Evolutionary conservation across 1,284 basidiomycete species (phyloP).

Genomic region (Cerioporus squamosus): DNA sequence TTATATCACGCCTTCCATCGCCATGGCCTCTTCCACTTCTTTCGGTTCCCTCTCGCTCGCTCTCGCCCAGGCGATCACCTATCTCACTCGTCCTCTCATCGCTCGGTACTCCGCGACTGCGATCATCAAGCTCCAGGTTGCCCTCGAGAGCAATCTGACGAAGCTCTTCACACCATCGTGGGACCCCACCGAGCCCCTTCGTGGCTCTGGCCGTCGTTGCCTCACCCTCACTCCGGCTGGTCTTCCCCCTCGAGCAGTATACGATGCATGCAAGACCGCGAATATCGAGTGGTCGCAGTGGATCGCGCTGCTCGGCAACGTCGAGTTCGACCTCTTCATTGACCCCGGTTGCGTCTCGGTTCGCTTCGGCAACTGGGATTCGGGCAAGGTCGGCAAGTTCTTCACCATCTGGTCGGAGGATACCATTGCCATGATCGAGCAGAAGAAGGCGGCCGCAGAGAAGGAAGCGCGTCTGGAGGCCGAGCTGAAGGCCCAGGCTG

Average conservation of each 20-base stretch:
- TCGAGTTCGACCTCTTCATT: conserved; percentile 77
- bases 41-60: conserved; percentile 62
- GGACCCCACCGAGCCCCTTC: conserved; percentile 62
- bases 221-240: conserved; percentile 71
- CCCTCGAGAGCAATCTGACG: conserved; percentile 72
- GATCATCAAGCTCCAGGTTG: conserved; percentile 66
- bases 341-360: conserved; percentile 77
- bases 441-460: conserved; percentile 18
- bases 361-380: conserved; percentile 50
- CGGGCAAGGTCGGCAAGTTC: conserved; percentile 44
- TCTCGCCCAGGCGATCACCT: conserved; percentile 72
- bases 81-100: conserved; percentile 68
- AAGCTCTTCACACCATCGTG: conserved; percentile 69
- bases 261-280: conserved; percentile 67
- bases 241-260: conserved; percentile 70
- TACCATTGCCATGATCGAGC: conserved; percentile 16
- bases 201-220: conserved; percentile 72
- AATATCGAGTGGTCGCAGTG: conserved; percentile 79
- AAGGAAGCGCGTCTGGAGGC: conserved; percentile 43
- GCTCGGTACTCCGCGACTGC: conserved; percentile 56
- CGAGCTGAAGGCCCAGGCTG: conserved; percentile 31
- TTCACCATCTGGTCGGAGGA: conserved; percentile 69
- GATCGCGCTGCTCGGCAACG: conserved; percentile 67
- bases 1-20: conserved; percentile 25
- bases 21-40: conserved; percentile 47